Base-by-base conservation (phyloP, 2,329 filamentous ascomycete genomes). In the Claviceps sp. region DNA sequence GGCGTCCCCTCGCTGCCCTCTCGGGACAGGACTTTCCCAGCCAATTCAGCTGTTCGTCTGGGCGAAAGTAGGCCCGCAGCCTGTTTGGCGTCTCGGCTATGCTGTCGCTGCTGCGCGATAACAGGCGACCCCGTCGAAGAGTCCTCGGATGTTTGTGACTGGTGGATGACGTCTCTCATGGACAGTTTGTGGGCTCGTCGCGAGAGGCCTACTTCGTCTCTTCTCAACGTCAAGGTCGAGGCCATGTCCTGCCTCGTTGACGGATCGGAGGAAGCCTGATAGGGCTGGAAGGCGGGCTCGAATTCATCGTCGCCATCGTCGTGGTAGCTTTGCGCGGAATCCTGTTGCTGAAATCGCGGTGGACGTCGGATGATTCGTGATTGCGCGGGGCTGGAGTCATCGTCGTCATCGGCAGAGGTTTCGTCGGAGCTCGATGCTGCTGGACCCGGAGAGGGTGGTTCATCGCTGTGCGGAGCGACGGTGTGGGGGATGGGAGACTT, bases 1-100 rank as follows among this genome's bases (percentile, higher is more conserved):
- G 84, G 85, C 14, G 82, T 84, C 14, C 84, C 84, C 56, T 88
- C 84, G 61, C 84, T 88, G 13, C 79, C 79, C 55, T 85, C 81
- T 13, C 75, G 73, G 1, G 76, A 77, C 1, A 79, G 76, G 58
- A 76, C 80, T 45, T 77, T 69, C 26, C 74, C 74, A 2, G 76
- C 71, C 48, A 83, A 61, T 60, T 85, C 82, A 6, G 76, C 72
- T 14, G 76, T 76, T 24, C 81, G 75, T 22, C 76, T 75, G 1
- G 82, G 81, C 43, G 74, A 80, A n/a, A 79, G 63, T 3, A 77
- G 76, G 1, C 72, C 74, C 1, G 65, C 62, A 3, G 65, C 57
- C 11, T 65, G 62, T 20, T 14, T 11, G 51, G 62, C 59, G 40
- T 70, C 66, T 34, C 66, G 63, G n/a, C 60, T 55, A 30, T 63